Evolutionary conservation across 768 basidiomycete species (phyloP).

Genomic region (Ramaria sp.): DNA sequence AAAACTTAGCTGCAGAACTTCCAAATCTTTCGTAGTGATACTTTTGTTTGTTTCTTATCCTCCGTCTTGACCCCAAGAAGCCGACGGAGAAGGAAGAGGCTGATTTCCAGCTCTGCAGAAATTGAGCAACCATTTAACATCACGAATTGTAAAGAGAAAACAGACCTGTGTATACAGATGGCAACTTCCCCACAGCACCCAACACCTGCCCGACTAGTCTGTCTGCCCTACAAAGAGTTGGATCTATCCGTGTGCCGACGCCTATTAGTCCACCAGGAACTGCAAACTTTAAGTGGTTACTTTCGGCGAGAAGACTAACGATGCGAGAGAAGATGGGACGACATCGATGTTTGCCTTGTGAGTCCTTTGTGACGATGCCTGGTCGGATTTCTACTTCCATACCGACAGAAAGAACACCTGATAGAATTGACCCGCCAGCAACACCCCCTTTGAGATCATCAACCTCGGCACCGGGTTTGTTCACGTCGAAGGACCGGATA

Average conservation of each 20-base stretch:
- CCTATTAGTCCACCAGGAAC: constrained; percentile 97
- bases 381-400: constrained; percentile 95
- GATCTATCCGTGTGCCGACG: constrained; percentile 95
- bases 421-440: constrained; percentile 92
- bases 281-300: constrained; percentile 86
- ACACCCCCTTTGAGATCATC: constrained; percentile 97
- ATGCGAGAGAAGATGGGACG: constrained; percentile 89
- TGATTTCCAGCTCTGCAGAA: constrained; percentile 73
- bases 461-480: constrained; percentile 96
- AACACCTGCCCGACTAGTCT: constrained; percentile 94
- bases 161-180: constrained; percentile 84
- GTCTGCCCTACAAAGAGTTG: constrained; percentile 94
- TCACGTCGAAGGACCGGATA: constrained; percentile 98
- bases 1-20: not conserved
- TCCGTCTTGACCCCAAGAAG: constrained; percentile 97
- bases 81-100: constrained; percentile 87
- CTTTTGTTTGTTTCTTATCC: constrained; percentile 96
- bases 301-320: constrained; percentile 89
- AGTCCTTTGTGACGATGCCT: constrained; percentile 94
- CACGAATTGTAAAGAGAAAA: not conserved
- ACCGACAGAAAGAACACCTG: constrained; percentile 81
- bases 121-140: no score
- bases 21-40: constrained; percentile 3
- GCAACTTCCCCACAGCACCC: constrained; percentile 88
- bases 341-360: constrained; percentile 79